Base-by-base conservation (phyloP, 1,139 yeast species). In the Yamadazyma jaroonii region DNA sequence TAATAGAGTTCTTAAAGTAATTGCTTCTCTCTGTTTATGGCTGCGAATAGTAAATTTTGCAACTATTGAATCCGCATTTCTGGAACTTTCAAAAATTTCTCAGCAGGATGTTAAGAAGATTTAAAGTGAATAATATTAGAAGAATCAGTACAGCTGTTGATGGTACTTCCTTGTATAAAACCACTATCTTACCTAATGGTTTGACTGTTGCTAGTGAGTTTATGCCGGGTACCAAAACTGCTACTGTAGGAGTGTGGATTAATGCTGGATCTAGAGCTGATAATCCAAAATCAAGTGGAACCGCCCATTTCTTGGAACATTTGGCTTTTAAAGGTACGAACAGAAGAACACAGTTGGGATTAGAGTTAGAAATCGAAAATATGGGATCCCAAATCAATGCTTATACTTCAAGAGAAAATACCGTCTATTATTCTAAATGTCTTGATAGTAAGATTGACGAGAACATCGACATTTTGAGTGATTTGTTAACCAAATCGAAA, bases 181-280 rank as follows among this genome's bases (percentile, higher is more conserved):
- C 67, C 7, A 44, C 63, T 2, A 47, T 49, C 1, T 49, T 62
- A 21, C 40, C 55, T 9, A 92, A 94, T 58, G 99, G 99, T 1
- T 64, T 92, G 37, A 92, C 97, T 0, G 96, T 90, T 34, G 98
- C 97, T 37, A 78, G 95, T 38, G 97, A 92, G 59, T 59, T 74
- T 32, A 80, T 86, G 61, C 97, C 98, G 9, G 84, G 87, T 43
- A 84, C 95, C 5, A 76, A 83, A 50, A 89, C 97, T 30, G 97
- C 98, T 46, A 92, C 98, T 2, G 97, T 94, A 9, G 98, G 97
- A 2, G 92, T 92, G 34, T 84, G 90, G 89, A 90, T 92, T 47
- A 96, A 94, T 61, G 97, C 98, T 32, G 99, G 99, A 1, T 90
- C 97, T 2, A 76, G 99, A 45, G 97, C 97, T 2, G 99, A 92